phyloP scores from a whole-genome alignment of 305 asterid species.

The Fraxinus platypoda region DNA sequence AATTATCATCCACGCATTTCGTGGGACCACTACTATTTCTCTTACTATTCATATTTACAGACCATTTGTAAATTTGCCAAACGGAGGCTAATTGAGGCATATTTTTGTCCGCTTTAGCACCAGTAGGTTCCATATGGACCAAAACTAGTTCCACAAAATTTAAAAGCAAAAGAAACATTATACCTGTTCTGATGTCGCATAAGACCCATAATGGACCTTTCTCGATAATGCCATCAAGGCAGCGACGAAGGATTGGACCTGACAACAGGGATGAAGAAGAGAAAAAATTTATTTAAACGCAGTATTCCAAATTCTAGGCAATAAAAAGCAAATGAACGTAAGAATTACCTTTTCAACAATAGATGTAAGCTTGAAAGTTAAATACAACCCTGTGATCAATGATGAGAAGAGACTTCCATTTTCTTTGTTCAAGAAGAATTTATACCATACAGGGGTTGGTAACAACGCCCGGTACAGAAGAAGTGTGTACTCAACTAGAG shows the following conservation, averaged over 20 bases:
- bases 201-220: constrained; percentile 78
- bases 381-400: constrained; percentile 80
- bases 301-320: constrained; percentile 9
- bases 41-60: background rate
- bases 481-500: constrained; percentile 83
- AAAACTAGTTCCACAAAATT: background rate
- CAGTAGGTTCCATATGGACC: background rate
- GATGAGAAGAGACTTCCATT: constrained; percentile 92
- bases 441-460: constrained; percentile 95
- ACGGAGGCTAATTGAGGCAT: background rate
- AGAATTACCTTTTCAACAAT: constrained; percentile 72
- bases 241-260: constrained; percentile 66
- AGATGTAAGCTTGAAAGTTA: constrained; percentile 86
- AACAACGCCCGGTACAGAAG: constrained; percentile 82
- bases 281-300: background rate
- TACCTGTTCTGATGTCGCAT: constrained; percentile 95
- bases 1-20: background rate
- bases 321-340: background rate
- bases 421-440: constrained; percentile 91
- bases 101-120: background rate
- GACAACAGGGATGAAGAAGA: constrained; percentile 20
- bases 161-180: constrained; percentile 3
- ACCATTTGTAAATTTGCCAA: background rate
- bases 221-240: constrained; percentile 82
- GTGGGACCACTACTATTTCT: background rate